A percentile compares a stretch with the other conserved stretches of the same genome.
phyloP scores from a whole-genome alignment of 2,329 filamentous ascomycete genomes.

The Colletotrichum limetticola region DNA sequence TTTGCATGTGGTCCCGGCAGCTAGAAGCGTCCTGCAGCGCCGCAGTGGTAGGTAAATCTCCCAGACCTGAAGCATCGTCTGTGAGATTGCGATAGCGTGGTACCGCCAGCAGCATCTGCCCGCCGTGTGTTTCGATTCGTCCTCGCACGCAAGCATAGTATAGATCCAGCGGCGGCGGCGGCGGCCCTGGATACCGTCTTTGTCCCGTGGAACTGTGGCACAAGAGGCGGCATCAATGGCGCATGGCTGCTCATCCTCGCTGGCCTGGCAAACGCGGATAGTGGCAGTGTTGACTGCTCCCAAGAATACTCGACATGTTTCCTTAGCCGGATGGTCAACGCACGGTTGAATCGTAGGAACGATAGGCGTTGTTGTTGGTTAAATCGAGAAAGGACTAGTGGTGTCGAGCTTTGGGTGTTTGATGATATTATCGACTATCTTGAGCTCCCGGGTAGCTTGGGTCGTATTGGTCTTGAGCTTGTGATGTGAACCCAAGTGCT shows the following conservation, averaged over 20 bases:
- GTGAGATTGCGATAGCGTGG: not conserved
- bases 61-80: not conserved
- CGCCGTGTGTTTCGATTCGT: constrained; percentile 23
- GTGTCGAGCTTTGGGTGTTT: not conserved
- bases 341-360: not conserved
- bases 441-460: not conserved
- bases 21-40: not conserved
- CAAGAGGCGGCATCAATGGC: constrained; percentile 11
- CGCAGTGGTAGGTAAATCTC: not conserved
- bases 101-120: constrained; percentile 15
- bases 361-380: not conserved
- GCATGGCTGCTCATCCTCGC: constrained; percentile 16
- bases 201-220: constrained; percentile 25
- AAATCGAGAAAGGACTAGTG: not conserved
- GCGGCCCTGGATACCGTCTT: constrained; percentile 23
- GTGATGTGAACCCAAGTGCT: not conserved
- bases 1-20: constrained; percentile 14
- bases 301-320: not conserved
- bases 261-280: constrained; percentile 14
- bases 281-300: constrained; percentile 2
- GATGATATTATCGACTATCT: not conserved
- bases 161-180: constrained; percentile 19
- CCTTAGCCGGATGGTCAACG: not conserved
- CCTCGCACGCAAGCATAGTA: constrained; percentile 12
- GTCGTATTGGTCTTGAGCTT: not conserved